These are phyloP conservation scores for Pyricularia grisea DNA, from an alignment of 2,329 filamentous ascomycete species.

Conservation along the genomic window DNA sequence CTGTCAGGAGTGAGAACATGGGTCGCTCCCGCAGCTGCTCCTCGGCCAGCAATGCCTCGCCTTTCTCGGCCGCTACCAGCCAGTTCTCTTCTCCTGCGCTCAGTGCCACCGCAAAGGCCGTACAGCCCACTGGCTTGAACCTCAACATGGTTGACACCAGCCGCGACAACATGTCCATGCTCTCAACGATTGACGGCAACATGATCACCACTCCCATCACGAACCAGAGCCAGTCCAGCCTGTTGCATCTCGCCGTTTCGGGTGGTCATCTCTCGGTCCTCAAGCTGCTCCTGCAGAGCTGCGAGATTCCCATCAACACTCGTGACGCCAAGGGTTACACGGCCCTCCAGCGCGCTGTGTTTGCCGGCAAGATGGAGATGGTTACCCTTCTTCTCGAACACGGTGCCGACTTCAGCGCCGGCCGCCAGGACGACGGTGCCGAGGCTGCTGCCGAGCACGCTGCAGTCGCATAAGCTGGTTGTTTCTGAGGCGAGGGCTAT, in stretches of 20 bases:
- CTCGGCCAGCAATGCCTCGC: neutral
- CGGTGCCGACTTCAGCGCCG: slow-evolving; percentile 4
- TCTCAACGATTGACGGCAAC: neutral
- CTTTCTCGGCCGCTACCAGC: slow-evolving; percentile 5
- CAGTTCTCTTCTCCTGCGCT: slow-evolving; percentile 5
- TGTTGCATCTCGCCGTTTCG: slow-evolving; percentile 4
- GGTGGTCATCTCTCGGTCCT: slow-evolving; percentile 5
- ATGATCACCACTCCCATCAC: neutral
- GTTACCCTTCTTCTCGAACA: slow-evolving; percentile 3
- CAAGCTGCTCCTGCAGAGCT: slow-evolving; percentile 5
- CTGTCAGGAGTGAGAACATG: slow-evolving; percentile 1
- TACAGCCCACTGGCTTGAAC: neutral
- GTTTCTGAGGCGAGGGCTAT: neutral
- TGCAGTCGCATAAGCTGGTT: neutral
- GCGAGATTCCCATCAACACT: slow-evolving; percentile 5
- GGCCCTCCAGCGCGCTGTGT: slow-evolving; percentile 5
- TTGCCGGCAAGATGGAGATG: slow-evolving; percentile 5
- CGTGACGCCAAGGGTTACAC: slow-evolving; percentile 4
- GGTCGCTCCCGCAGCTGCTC: slow-evolving; percentile 1
- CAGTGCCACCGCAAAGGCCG: neutral
- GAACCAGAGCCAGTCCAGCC: neutral
- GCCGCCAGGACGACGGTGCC: slow-evolving; percentile 2
- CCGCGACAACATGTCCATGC: neutral
- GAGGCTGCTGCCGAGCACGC: neutral
- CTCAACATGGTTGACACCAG: neutral